phyloP scores from a whole-genome alignment of 495 filamentous ascomycete genomes.

The Hypoxylon rickii region DNA sequence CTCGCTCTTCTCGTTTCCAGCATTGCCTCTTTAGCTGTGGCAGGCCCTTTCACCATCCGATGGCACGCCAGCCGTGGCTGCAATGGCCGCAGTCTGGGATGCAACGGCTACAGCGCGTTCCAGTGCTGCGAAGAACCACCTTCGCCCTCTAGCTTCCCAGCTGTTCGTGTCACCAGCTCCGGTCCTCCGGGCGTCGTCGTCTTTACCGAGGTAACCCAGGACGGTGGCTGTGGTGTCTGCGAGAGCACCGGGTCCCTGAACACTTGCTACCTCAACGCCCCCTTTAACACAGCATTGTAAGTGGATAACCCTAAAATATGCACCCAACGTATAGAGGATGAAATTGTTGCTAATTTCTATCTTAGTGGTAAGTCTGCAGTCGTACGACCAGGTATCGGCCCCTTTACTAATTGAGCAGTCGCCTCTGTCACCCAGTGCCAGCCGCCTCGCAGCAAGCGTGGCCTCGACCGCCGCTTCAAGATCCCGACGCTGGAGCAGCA shows the following conservation, averaged over 20 bases:
- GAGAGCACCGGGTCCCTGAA: neutral
- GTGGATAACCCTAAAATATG: too few relatives aligned
- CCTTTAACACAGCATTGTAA: too few relatives aligned
- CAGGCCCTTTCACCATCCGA: neutral
- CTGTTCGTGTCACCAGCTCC: neutral
- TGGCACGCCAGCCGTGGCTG: neutral
- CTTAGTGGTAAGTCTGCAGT: too few relatives aligned
- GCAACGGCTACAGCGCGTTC: neutral
- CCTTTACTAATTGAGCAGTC: neutral
- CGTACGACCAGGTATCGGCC: neutral
- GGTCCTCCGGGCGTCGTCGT: neutral
- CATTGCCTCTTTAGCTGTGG: neutral
- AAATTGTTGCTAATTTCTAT: too few relatives aligned
- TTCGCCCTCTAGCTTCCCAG: neutral
- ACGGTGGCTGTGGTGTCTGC: neutral
- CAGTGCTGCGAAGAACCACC: neutral
- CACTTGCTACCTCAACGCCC: neutral
- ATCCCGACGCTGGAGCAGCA: neutral
- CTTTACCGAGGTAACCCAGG: neutral
- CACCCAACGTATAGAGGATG: too few relatives aligned
- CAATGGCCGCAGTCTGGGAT: neutral
- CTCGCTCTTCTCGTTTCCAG: neutral
- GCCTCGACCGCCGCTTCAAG: neutral
- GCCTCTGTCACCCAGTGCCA: neutral
- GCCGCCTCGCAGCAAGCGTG: neutral